Evolutionary conservation across 176 grass and related monocot genomes (phyloP).

Genomic region (Oryza officinalis): DNA sequence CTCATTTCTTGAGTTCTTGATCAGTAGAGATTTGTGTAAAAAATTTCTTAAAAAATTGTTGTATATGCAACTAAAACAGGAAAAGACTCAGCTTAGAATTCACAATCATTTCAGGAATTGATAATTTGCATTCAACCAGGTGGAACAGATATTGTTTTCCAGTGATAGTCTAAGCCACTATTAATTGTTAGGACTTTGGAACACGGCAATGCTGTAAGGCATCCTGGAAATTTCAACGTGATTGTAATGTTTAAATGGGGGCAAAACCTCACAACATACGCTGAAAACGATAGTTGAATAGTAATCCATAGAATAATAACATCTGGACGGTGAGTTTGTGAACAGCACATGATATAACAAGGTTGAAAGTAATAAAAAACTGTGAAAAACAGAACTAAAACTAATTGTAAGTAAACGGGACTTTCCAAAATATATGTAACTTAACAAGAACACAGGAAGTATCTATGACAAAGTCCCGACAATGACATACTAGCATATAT

Average conservation of each 20-base stretch:
- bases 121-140: not conserved
- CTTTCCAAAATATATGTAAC: not conserved
- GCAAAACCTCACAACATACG: not conserved
- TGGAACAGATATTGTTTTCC: not conserved
- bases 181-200: not conserved
- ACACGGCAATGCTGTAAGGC: not conserved
- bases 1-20: not conserved
- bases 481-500: not conserved
- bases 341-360: not conserved
- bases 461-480: not conserved
- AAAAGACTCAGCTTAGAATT: not conserved
- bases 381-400: not conserved
- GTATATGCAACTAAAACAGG: not conserved
- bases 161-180: not conserved
- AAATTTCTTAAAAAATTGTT: fast-evolving
- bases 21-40: not conserved
- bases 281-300: not conserved
- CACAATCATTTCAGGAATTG: not conserved
- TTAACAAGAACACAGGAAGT: not conserved
- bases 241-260: not conserved
- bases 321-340: not conserved
- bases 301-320: not conserved
- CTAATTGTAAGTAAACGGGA: not conserved
- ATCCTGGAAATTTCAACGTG: not conserved
- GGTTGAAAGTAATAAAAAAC: not conserved